Evolutionary conservation across 2,329 filamentous ascomycete genomes (phyloP).

Genomic region (Acephala macrosclerotiorum): DNA sequence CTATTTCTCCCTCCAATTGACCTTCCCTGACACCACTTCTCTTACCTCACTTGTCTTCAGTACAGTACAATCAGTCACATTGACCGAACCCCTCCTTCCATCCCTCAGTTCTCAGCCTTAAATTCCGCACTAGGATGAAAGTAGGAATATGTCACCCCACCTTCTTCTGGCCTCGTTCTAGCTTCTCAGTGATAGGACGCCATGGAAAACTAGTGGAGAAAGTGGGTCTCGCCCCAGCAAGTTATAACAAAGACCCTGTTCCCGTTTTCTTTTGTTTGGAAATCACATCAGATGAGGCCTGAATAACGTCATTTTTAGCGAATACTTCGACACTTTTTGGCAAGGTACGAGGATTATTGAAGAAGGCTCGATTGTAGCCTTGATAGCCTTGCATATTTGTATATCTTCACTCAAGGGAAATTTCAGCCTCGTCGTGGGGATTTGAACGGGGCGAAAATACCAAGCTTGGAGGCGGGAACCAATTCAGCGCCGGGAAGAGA

Average conservation of each 20-base stretch:
- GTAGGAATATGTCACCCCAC: slow-evolving; percentile 22
- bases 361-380: slow-evolving; percentile 20
- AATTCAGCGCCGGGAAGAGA: not conserved
- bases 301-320: slow-evolving; percentile 23
- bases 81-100: not conserved
- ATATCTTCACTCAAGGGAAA: too few relatives aligned
- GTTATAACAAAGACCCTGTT: slow-evolving; percentile 14
- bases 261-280: slow-evolving; percentile 7
- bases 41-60: not conserved
- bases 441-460: too few relatives aligned
- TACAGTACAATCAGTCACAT: too few relatives aligned
- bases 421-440: too few relatives aligned
- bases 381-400: slow-evolving; percentile 18
- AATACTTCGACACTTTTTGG: not conserved
- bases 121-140: slow-evolving; percentile 14
- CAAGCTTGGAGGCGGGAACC: not conserved
- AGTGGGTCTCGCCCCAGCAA: not conserved
- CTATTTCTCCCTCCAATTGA: not conserved
- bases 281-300: slow-evolving; percentile 16
- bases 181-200: not conserved
- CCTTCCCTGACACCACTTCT: not conserved
- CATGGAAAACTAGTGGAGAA: not conserved
- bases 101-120: slow-evolving; percentile 15
- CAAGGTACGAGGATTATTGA: not conserved
- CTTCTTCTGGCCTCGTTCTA: not conserved